Percentiles rank a stretch among this genome's conserved stretches.
Evolutionary conservation across 257 asterid species (phyloP).

Genomic region (Solanum okadae): DNA sequence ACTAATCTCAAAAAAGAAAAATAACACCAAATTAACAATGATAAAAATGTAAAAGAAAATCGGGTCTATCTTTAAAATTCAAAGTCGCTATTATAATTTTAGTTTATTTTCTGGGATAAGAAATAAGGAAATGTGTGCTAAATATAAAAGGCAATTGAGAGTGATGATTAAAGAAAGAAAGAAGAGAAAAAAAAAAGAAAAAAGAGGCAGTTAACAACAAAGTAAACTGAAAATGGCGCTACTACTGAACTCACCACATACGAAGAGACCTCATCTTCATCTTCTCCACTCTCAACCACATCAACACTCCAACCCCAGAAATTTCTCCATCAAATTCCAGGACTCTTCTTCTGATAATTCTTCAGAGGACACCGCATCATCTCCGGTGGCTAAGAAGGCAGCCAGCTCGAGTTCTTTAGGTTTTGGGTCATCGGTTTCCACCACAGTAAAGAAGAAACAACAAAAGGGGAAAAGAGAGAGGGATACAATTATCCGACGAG

Average conservation of each 20-base stretch:
- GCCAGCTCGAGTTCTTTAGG: conserved; percentile 44
- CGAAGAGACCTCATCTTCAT: conserved; percentile 28
- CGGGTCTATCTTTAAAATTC: not conserved
- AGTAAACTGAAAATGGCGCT: conserved; percentile 71
- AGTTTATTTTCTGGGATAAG: no score
- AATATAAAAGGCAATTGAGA: no score
- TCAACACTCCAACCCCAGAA: conserved; percentile 11
- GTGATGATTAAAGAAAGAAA: not conserved
- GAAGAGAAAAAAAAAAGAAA: not conserved
- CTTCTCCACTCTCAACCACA: conserved; percentile 5
- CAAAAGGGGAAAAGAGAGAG: conserved; percentile 53
- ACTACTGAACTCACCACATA: conserved; percentile 28
- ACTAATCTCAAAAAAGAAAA: no score
- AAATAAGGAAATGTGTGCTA: not conserved
- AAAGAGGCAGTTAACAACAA: not conserved
- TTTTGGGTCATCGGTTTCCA: conserved; percentile 49
- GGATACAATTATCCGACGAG: conserved; percentile 60
- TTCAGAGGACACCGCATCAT: conserved; percentile 15
- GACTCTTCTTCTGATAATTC: conserved; percentile 31
- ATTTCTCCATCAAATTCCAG: conserved; percentile 31
- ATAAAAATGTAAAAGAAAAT: not conserved
- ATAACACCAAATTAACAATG: not conserved
- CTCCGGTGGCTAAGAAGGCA: conserved; percentile 19
- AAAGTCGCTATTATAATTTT: no score
- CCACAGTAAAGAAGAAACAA: conserved; percentile 32